These are phyloP conservation scores for Fraxinus anomala DNA, from an alignment of 257 asterid genomes.

Conservation along the genomic window DNA sequence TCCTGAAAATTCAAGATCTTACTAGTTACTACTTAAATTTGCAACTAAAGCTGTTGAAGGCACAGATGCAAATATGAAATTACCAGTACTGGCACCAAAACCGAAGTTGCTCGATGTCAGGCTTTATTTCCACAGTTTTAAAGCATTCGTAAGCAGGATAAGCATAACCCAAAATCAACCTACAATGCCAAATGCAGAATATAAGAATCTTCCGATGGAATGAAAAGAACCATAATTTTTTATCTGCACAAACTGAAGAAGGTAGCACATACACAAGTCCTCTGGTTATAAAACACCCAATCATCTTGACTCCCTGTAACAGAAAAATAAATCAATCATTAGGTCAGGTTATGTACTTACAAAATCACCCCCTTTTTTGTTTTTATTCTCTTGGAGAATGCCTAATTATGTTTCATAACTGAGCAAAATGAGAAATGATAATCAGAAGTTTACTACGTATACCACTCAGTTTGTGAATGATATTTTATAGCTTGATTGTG, in stretches of 20 bases:
- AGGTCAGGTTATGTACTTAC: constrained; percentile 11
- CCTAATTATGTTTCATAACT: background rate
- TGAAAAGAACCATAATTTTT: background rate
- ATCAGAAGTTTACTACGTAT: background rate
- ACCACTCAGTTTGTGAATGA: background rate
- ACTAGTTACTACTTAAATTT: constrained; percentile 19
- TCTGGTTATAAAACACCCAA: constrained; percentile 82
- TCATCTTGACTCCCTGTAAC: constrained; percentile 77
- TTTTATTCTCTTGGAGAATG: background rate
- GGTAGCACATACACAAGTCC: constrained; percentile 65
- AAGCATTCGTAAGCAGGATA: constrained; percentile 93
- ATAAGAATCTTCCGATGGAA: constrained; percentile 25
- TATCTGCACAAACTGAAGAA: constrained; percentile 15
- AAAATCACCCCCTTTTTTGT: background rate
- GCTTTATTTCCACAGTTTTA: constrained; percentile 85
- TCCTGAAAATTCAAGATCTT: constrained; percentile 50
- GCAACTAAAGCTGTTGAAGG: constrained; percentile 16
- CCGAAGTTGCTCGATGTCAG: constrained; percentile 80
- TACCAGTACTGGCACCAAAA: constrained; percentile 99
- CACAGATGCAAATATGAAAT: background rate
- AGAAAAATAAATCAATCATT: constrained; percentile 26
- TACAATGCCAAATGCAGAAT: constrained; percentile 36
- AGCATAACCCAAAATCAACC: constrained; percentile 85
- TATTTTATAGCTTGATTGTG: background rate
- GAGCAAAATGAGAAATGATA: background rate